Evolutionary conservation across 257 asterid species (phyloP).

Genomic region (Verbena officinalis): DNA sequence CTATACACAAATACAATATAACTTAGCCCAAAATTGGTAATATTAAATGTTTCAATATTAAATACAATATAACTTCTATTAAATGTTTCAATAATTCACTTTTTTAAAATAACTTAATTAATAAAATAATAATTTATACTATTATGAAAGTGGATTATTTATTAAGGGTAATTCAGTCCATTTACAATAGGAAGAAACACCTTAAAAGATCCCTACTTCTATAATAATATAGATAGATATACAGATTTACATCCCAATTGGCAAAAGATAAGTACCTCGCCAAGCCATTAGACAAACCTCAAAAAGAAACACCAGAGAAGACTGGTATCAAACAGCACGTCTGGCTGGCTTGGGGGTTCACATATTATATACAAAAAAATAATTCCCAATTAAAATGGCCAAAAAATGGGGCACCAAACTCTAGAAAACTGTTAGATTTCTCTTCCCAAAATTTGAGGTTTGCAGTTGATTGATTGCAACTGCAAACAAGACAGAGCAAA

Average conservation of each 20-base stretch:
- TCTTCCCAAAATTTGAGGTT: constrained; percentile 39
- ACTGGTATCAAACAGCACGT: constrained; percentile 15
- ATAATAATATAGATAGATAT: constrained; percentile 2
- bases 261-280: constrained; percentile 5
- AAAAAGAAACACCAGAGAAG: constrained; percentile 18
- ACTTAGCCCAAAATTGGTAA: too few species aligned
- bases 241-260: constrained; percentile 26
- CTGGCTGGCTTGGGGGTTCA: neutral
- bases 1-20: too few species aligned
- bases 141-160: too few species aligned
- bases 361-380: constrained; percentile 36
- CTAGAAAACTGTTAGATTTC: constrained; percentile 36
- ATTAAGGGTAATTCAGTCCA: too few species aligned
- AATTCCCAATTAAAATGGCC: constrained; percentile 29
- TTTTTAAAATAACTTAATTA: too few species aligned
- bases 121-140: too few species aligned
- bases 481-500: neutral
- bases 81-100: too few species aligned
- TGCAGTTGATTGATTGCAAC: constrained; percentile 20
- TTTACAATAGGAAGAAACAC: too few species aligned
- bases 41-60: too few species aligned
- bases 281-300: constrained; percentile 15
- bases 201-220: too few species aligned
- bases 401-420: constrained; percentile 32
- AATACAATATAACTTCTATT: too few species aligned